Conservation (phyloP, 1,139 yeast species). For the Kluyveromyces sp. region DNA sequence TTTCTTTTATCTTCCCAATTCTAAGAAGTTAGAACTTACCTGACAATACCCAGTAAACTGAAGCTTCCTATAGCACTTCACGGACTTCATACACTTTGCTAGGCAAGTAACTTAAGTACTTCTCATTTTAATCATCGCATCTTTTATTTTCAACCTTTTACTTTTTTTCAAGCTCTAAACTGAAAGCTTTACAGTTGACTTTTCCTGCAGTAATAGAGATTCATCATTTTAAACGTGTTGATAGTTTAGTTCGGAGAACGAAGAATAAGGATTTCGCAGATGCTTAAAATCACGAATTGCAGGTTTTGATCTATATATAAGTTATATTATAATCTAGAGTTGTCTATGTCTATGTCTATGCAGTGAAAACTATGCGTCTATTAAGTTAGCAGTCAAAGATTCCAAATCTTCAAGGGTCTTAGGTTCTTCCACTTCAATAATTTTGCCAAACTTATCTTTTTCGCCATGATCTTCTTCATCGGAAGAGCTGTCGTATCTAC, state of each 20-base stretch:
- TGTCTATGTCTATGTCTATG: background rate
- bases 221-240: background rate
- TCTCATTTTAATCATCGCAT: too few species aligned
- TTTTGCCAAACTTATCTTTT: slow-evolving; percentile 27
- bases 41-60: too few species aligned
- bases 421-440: slow-evolving; percentile 78
- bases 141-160: too few species aligned
- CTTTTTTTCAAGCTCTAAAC: background rate
- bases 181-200: background rate
- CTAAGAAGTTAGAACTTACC: too few species aligned
- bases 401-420: slow-evolving; percentile 90
- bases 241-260: background rate
- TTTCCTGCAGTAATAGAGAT: background rate
- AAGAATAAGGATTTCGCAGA: too few species aligned
- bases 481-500: slow-evolving; percentile 49
- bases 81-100: too few species aligned
- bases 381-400: slow-evolving; percentile 71
- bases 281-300: background rate
- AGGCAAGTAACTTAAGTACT: too few species aligned
- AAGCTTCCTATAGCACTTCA: too few species aligned
- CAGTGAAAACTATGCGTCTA: slow-evolving; percentile 17
- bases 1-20: too few species aligned
- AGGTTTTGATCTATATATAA: too few species aligned
- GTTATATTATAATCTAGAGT: too few species aligned
- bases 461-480: slow-evolving; percentile 28